Evolutionary conservation across 495 filamentous ascomycete species (phyloP), one percentile per base, ranked within the genome.

Genomic region (Hypoxylon subgilvum): DNA sequence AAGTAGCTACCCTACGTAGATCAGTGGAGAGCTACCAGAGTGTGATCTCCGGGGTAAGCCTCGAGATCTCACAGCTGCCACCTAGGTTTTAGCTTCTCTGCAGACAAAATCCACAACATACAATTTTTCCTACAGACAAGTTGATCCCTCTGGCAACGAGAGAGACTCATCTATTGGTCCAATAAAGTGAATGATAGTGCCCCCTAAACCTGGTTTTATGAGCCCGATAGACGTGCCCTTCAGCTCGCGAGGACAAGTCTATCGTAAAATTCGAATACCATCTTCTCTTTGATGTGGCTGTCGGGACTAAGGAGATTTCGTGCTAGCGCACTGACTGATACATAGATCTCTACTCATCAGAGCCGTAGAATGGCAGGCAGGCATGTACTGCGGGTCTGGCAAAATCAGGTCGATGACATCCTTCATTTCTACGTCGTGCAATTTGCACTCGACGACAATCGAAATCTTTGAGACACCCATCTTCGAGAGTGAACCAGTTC

Each of bases 401-500:
- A 40, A 27, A 41, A 32, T 45, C 42, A 27, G 21, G 13, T 39
- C 13, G 12, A 45, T 34, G 28, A 43, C 22, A 22, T 32, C 52
- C 14, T 41, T 17, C 14, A 31, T 30, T 51, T 34, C 18, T 50
- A 22, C 47, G 19, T 34, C 39, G 23, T 50, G 28, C 28, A 31
- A 14, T 62, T 55, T 43, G 39, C 23, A 23, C 39, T 47, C n/a
- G n/a, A 31, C 8, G 38, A 17, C 23, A 43, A 53, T 47, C 48
- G 43, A 21, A 58, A 58, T 63, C 48, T 50, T 56, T 64, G 35
- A 64, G 49, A 64, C 61, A 64, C 28, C 53, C 23, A 54, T 64
- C 49, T 41, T 46, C 17, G 44, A 39, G 41, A 31, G 41, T 16
- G 40, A 58, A 39, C 38, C 43, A 41, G 61, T 55, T 59, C 61